Base-by-base conservation (phyloP, 257 asterid species). In the Lithospermum erythrorhizon region DNA sequence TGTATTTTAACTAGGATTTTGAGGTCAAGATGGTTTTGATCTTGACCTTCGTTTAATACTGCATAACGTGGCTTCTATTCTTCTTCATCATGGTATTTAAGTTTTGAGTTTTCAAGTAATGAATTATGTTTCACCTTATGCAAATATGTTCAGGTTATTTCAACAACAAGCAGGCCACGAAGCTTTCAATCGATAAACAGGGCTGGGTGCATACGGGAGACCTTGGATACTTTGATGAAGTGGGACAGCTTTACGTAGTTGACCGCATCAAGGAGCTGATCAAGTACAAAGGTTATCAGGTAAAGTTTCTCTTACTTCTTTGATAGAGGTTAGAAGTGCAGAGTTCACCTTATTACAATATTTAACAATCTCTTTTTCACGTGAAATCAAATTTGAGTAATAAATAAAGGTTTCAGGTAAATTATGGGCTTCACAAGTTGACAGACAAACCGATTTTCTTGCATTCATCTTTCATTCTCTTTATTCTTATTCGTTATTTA, bases 131-230 rank as follows among this genome's bases (percentile, higher is more conserved):
- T 41, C 13, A 3, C 0, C 49, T 14, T 41, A 11, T 41, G 49
- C 49, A 41, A 41, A 41, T 41, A 13, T 41, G 49, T 70, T 62
- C 79, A 88, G 96, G 97, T 64, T 93, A 93, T 77, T 83, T 78
- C 79, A 81, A 82, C 66, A 93, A 93, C 65, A 75, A 80, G 5
- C 78, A 79, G 74, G 96, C 96, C 47, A 88, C 97, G 21, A 76
- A 83, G 71, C 95, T 82, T 58, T 86, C 95, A 4, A 82, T 89
- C 49, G 98, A 93, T 81, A 86, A 78, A 73, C 95, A 81, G 55
- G 87, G 95, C n/a, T 93, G 95, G 94, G 87, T 93, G 18, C 97
- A 83, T 61, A 88, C 98, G 0, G 98, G 98, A 64, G 98, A 93
- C 81, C 89, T 93, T 64, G 98, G 98, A 63, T 89, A 84, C 75